These are phyloP conservation scores for Salix suchowensis DNA, from an alignment of 345 rosid genomes.

Conservation along the genomic window DNA sequence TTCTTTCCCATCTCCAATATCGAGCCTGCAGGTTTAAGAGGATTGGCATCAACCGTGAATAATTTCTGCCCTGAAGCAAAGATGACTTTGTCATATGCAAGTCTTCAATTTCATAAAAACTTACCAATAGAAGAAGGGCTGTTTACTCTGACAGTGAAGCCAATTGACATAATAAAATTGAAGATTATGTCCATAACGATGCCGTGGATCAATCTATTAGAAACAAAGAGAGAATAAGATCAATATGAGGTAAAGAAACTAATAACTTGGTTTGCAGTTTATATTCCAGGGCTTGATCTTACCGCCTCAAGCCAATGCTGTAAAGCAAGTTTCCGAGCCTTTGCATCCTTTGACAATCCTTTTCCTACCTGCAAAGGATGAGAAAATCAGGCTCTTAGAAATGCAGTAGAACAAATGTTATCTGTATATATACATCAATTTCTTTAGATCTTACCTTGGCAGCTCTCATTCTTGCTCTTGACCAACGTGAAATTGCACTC, in stretches of 20 bases:
- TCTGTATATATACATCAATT: not conserved
- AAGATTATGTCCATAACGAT: constrained; percentile 94
- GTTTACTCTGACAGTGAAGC: constrained; percentile 79
- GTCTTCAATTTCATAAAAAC: constrained; percentile 10
- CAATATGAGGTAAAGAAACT: constrained; percentile 12
- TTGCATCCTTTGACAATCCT: constrained; percentile 78
- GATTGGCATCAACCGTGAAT: constrained; percentile 13
- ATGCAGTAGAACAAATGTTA: not conserved
- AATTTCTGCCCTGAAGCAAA: not conserved
- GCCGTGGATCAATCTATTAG: constrained; percentile 84
- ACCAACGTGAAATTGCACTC: constrained; percentile 87
- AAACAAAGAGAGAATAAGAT: constrained; percentile 11
- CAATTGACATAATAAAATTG: constrained; percentile 78
- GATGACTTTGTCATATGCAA: not conserved
- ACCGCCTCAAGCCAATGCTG: constrained; percentile 99
- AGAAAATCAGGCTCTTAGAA: not conserved
- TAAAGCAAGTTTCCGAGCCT: constrained; percentile 80
- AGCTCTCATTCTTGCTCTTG: constrained; percentile 78
- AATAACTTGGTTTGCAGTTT: not conserved
- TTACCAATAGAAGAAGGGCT: constrained; percentile 90
- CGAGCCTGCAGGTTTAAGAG: constrained; percentile 59
- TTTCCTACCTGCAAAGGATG: constrained; percentile 61
- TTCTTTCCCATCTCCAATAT: constrained; percentile 81
- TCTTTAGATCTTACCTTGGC: constrained; percentile 56
- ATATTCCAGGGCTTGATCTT: constrained; percentile 24